These are phyloP conservation scores for Aspergillus udagawae DNA, from an alignment of 2,329 filamentous ascomycete species.

Conservation along the genomic window DNA sequence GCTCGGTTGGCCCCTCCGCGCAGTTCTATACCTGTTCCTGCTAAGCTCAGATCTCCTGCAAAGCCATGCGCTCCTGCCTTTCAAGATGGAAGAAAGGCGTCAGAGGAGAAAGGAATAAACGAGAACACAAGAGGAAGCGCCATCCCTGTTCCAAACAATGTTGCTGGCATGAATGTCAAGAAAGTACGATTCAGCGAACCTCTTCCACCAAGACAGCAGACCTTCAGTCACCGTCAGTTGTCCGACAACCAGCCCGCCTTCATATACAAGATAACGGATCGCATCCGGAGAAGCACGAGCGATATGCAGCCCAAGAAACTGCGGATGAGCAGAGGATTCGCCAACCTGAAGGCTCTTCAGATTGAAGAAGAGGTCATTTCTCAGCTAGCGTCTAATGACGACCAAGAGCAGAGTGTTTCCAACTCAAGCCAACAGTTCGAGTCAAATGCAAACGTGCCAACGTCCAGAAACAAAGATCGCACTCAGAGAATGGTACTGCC, in stretches of 20 bases:
- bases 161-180: neutral
- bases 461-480: conserved; percentile 5
- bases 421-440: neutral
- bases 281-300: neutral
- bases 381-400: neutral
- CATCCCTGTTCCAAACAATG: neutral
- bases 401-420: neutral
- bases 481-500: conserved; percentile 13
- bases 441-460: neutral
- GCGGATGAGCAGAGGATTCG: conserved; percentile 2
- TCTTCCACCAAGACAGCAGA: neutral
- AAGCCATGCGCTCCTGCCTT: neutral
- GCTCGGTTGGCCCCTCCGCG: neutral
- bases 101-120: neutral
- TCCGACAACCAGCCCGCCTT: neutral
- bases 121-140: neutral
- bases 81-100: neutral
- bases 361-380: neutral
- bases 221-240: neutral
- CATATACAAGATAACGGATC: neutral
- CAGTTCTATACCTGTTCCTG: neutral
- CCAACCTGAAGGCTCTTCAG: conserved; percentile 2
- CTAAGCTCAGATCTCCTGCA: neutral
- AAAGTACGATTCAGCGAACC: neutral
- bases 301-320: neutral